These are phyloP conservation scores for Phytophthora tubulina DNA, from an alignment of 352 stramenopile genomes.

Conservation along the genomic window DNA sequence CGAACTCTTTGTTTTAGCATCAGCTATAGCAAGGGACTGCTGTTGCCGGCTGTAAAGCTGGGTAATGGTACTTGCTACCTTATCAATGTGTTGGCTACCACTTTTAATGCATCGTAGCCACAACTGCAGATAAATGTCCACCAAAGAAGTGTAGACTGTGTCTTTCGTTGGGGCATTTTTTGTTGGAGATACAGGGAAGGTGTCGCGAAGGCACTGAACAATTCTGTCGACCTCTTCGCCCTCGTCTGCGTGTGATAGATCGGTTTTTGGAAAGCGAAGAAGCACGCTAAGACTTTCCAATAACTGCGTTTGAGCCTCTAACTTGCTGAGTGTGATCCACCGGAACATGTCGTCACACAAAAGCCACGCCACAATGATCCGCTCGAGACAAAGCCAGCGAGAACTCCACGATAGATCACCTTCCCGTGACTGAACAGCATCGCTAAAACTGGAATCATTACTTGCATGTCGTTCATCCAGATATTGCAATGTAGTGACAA, in stretches of 20 bases:
- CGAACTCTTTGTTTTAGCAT: conserved; percentile 12
- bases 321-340: conserved; percentile 69
- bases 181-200: not conserved
- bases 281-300: conserved; percentile 42
- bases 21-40: not conserved
- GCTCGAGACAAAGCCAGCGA: conserved; percentile 53
- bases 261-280: conserved; percentile 23
- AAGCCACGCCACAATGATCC: conserved; percentile 59
- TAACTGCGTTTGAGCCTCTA: conserved; percentile 45
- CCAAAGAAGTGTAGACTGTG: conserved; percentile 10
- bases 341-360: conserved; percentile 73
- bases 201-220: conserved; percentile 10
- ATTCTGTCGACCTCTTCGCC: conserved; percentile 16
- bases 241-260: conserved; percentile 8
- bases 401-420: conserved; percentile 1
- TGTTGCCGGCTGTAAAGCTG: conserved; percentile 32
- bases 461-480: not conserved
- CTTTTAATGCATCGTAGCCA: conserved; percentile 23
- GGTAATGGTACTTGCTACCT: conserved; percentile 2
- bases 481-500: conserved; percentile 26
- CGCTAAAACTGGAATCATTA: not conserved
- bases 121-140: conserved; percentile 39
- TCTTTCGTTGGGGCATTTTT: conserved; percentile 15
- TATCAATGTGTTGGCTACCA: not conserved
- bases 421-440: not conserved